Evolutionary conservation across 2,329 filamentous ascomycete species (phyloP).

Genomic region (Plectosphaerella cucumerina): DNA sequence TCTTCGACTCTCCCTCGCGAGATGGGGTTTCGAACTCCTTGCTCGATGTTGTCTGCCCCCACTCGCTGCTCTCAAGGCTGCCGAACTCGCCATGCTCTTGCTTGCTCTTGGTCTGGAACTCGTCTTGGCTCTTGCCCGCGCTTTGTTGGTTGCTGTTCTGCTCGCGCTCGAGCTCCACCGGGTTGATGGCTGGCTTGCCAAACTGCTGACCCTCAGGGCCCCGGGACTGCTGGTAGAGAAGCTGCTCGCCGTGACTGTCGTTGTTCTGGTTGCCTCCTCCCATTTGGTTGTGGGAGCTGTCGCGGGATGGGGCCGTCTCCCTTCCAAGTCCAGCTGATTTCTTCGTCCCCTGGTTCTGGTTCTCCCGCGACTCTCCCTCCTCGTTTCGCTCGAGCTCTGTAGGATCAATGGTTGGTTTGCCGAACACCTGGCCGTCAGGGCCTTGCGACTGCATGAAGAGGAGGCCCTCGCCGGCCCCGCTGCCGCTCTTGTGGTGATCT

Average conservation of each 20-base stretch:
- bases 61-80: background rate
- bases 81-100: background rate
- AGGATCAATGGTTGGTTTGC: background rate
- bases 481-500: background rate
- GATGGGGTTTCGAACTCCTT: background rate
- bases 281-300: background rate
- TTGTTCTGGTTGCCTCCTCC: background rate
- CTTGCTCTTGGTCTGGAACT: background rate
- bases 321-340: background rate
- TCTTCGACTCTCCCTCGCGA: background rate
- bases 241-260: background rate
- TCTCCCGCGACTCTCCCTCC: background rate
- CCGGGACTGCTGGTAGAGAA: background rate
- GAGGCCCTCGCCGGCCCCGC: background rate
- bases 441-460: background rate
- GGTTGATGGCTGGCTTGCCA: background rate
- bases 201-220: background rate
- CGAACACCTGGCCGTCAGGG: background rate
- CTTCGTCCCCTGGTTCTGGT: background rate
- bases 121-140: background rate
- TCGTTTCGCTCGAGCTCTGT: background rate
- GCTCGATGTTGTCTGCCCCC: background rate
- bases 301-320: background rate
- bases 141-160: background rate
- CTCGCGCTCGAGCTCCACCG: background rate